A percentile compares a stretch with the other conserved stretches of the same genome.
These are phyloP conservation scores for Alternaria gaisen DNA, from an alignment of 2,329 filamentous ascomycete species.

Conservation along the genomic window DNA sequence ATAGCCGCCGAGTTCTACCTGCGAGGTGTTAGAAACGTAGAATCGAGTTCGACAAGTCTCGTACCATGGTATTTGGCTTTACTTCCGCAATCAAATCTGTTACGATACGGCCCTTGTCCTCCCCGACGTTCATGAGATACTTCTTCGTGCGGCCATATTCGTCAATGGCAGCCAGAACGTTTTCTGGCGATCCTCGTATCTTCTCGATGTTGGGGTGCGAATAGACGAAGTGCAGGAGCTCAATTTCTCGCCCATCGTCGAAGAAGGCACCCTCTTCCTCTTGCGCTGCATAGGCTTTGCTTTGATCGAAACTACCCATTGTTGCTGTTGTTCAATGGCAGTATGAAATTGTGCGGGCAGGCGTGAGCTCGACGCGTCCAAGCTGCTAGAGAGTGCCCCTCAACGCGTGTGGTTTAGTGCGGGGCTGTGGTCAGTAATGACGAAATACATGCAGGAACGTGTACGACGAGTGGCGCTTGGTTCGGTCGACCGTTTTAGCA, in stretches of 20 bases:
- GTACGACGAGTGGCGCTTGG: conserved; percentile 10
- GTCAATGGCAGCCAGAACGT: conserved; percentile 74
- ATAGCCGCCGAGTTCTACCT: conserved; percentile 81
- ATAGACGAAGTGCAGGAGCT: conserved; percentile 75
- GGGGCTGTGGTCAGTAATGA: conserved; percentile 35
- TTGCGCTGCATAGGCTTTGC: conserved; percentile 59
- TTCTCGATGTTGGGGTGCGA: conserved; percentile 67
- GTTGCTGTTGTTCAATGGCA: conserved; percentile 25
- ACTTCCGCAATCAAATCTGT: conserved; percentile 71
- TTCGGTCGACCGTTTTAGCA: conserved; percentile 11
- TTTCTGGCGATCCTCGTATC: conserved; percentile 69
- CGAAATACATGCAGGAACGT: conserved; percentile 30
- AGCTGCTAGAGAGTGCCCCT: conserved; percentile 25
- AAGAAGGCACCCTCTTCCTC: conserved; percentile 55
- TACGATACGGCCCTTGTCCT: conserved; percentile 76
- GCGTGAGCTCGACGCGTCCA: conserved; percentile 32
- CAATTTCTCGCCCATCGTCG: conserved; percentile 77
- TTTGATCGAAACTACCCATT: conserved; percentile 50
- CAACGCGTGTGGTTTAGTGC: conserved; percentile 40
- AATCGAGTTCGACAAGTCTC: not conserved
- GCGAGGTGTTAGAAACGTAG: conserved; percentile 13
- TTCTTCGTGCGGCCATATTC: conserved; percentile 71
- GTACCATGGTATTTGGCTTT: conserved; percentile 72
- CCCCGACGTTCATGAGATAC: conserved; percentile 83
- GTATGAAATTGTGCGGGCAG: conserved; percentile 18